Percentiles rank a stretch among this genome's conserved stretches.
Conservation (phyloP, 1,284 basidiomycete species). For the Salmacisia buchloeana region DNA sequence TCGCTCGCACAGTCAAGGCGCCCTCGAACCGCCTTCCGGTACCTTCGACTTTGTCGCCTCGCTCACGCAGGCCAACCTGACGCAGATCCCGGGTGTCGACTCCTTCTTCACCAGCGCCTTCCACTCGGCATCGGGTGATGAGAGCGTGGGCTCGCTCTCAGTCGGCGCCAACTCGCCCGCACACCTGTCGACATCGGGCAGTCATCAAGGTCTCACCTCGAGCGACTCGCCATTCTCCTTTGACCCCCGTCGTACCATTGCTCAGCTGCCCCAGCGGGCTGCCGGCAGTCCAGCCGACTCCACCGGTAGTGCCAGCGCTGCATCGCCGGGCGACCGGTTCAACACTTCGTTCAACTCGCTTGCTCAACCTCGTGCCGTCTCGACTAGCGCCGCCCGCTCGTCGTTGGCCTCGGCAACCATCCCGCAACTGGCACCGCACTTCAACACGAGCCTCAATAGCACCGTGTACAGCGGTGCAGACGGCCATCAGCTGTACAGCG, state of each 20-base stretch:
- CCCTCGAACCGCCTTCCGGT: background rate
- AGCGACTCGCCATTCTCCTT: background rate
- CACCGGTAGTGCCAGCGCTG: background rate
- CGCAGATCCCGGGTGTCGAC: conserved; percentile 42
- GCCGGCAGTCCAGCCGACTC: background rate
- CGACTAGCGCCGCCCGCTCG: background rate
- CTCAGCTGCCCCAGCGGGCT: conserved; percentile 24
- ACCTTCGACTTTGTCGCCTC: conserved; percentile 28
- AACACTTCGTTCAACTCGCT: conserved; percentile 10
- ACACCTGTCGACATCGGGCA: background rate
- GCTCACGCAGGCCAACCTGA: conserved; percentile 32
- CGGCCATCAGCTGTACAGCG: background rate
- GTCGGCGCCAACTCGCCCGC: background rate
- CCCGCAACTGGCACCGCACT: conserved; percentile 30
- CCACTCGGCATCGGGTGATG: background rate
- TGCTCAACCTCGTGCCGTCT: conserved; percentile 14
- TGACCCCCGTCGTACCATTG: conserved; percentile 20
- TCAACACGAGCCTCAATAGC: background rate
- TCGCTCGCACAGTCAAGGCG: background rate
- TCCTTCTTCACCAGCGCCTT: conserved; percentile 19
- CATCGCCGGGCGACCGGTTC: conserved; percentile 11
- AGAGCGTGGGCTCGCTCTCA: background rate
- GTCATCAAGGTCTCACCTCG: background rate
- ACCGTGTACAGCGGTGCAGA: conserved; percentile 10
- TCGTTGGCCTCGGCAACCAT: conserved; percentile 17